These are phyloP conservation scores for Candida incommunis DNA, from an alignment of 805 yeast genomes.

Conservation along the genomic window DNA sequence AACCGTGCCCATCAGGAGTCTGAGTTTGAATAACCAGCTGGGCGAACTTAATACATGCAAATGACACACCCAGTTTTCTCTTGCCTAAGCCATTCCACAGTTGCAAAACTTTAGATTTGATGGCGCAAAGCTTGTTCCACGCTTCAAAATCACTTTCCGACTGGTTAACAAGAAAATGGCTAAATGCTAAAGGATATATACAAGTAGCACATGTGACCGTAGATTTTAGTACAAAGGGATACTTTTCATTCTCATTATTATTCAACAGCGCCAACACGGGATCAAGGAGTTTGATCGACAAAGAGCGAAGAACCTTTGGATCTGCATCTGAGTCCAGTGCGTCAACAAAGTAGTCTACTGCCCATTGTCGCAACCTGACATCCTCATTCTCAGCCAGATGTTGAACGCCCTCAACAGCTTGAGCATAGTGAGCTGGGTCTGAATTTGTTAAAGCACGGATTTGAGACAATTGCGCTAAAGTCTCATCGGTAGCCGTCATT, in stretches of 20 bases:
- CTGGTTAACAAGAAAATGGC: constrained; percentile 27
- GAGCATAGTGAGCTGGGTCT: constrained; percentile 24
- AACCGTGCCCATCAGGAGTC: constrained; percentile 6
- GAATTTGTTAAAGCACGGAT: constrained; percentile 3
- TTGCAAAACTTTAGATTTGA: constrained; percentile 46
- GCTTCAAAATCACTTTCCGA: constrained; percentile 19
- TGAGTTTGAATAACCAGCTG: constrained; percentile 45
- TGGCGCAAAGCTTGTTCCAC: constrained; percentile 42
- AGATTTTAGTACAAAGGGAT: constrained; percentile 20
- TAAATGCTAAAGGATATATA: constrained; percentile 34
- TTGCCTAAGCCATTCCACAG: constrained; percentile 32
- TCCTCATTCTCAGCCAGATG: constrained; percentile 23
- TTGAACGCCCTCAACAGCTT: constrained; percentile 22
- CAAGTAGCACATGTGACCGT: constrained; percentile 28
- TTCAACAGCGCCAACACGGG: constrained; percentile 17
- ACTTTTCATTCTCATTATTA: constrained; percentile 14
- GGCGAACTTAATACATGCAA: constrained; percentile 63
- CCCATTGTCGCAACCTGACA: constrained; percentile 20
- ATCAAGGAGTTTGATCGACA: constrained; percentile 15
- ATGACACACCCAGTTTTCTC: constrained; percentile 33
- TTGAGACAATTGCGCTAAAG: background rate
- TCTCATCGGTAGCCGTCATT: background rate
- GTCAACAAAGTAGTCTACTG: constrained; percentile 23
- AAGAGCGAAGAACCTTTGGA: constrained; percentile 10
- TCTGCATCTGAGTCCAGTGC: constrained; percentile 17